Evolutionary conservation across 352 stramenopile genomes (phyloP).

Genomic region (Thalassiosira delicatula): DNA sequence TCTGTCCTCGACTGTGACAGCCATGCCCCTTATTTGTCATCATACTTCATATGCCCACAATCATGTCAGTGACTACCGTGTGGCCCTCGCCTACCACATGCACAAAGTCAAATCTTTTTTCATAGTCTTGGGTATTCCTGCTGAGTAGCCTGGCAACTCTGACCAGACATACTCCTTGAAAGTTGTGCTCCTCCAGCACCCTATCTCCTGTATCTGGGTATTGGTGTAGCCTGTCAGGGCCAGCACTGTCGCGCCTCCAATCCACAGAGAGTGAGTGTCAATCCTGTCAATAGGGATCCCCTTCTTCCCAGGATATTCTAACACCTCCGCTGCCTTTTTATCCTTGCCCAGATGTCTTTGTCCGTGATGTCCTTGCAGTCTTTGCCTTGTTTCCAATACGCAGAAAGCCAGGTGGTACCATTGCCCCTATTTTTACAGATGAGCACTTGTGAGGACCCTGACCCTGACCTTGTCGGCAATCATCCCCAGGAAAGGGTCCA

Average conservation of each 20-base stretch:
- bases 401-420: neutral
- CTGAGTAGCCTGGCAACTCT: neutral
- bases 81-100: conserved; percentile 1
- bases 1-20: neutral
- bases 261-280: neutral
- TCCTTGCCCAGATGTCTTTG: neutral
- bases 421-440: neutral
- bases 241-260: neutral
- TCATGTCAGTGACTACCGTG: conserved; percentile 1
- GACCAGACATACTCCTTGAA: conserved; percentile 19
- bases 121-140: neutral
- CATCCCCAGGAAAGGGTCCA: conserved; percentile 25
- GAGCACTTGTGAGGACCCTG: neutral
- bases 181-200: neutral
- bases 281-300: conserved; percentile 2
- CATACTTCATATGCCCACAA: conserved; percentile 10
- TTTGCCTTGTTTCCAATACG: neutral
- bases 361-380: neutral
- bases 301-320: neutral
- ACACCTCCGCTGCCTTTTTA: neutral
- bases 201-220: conserved; percentile 6
- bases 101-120: conserved; percentile 2
- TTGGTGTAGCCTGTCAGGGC: neutral
- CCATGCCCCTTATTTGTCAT: neutral
- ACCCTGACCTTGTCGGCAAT: neutral